Evolutionary conservation across 2,329 filamentous ascomycete species (phyloP).

Genomic region (Nemania abortiva): DNA sequence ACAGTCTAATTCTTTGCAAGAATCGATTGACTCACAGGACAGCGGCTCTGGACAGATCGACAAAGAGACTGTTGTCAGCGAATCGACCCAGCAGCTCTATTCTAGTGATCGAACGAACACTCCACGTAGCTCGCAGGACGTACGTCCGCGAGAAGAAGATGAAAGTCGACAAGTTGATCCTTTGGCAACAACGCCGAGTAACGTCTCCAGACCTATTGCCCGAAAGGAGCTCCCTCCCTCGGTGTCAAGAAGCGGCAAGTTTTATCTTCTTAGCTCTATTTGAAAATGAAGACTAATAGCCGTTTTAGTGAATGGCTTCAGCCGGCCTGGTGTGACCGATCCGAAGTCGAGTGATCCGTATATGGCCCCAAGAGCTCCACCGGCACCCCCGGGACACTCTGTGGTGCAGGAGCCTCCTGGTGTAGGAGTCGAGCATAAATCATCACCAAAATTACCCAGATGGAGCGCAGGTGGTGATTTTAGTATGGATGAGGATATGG

Average conservation of each 20-base stretch:
- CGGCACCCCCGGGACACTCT: conserved; percentile 62
- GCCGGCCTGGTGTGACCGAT: conserved; percentile 50
- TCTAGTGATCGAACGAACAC: conserved; percentile 55
- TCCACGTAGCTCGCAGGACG: conserved; percentile 70
- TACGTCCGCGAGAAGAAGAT: conserved; percentile 68
- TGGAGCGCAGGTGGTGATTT: conserved; percentile 88
- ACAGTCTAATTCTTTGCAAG: conserved; percentile 56
- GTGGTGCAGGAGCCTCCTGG: conserved; percentile 62
- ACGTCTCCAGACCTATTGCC: conserved; percentile 63
- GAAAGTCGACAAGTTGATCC: conserved; percentile 61
- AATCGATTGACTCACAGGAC: conserved; percentile 53
- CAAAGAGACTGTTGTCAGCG: conserved; percentile 50
- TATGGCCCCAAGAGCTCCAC: conserved; percentile 69
- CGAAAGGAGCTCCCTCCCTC: conserved; percentile 72
- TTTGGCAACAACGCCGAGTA: conserved; percentile 56
- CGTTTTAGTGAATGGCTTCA: conserved; percentile 54
- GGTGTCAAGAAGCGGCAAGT: conserved; percentile 60
- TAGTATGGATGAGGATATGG: conserved; percentile 95
- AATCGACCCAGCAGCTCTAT: conserved; percentile 53
- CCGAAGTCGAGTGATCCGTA: conserved; percentile 65
- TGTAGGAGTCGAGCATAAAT: conserved; percentile 59
- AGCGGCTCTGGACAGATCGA: conserved; percentile 56
- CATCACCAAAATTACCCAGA: conserved; percentile 75
- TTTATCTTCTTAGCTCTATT: conserved; percentile 9
- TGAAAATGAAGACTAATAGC: conserved; percentile 37